Conservation (phyloP, 2,329 filamentous ascomycete genomes). For the Fusarium fujikuroi region DNA sequence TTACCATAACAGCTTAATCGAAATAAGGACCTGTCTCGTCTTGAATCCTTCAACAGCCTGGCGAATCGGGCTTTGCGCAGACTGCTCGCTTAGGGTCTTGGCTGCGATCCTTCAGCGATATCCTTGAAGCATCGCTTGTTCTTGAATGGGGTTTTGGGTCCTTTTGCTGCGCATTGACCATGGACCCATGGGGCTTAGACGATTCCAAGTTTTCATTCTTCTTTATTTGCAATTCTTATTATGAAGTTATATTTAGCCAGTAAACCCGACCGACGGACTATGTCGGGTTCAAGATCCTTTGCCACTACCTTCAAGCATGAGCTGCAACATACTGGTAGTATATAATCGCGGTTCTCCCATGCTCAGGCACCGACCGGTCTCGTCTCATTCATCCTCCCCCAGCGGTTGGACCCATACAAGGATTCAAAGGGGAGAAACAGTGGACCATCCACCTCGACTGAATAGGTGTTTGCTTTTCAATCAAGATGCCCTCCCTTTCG, state of each 20-base stretch:
- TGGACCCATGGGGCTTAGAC: not conserved
- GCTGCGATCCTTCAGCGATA: not conserved
- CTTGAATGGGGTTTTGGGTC: not conserved
- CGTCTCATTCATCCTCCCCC: rapidly evolving
- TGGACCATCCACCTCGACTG: no score
- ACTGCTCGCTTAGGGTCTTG: not conserved
- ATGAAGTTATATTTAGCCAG: not conserved
- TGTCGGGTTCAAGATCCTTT: no score
- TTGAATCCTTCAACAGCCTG: not conserved
- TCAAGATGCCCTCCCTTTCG: rapidly evolving
- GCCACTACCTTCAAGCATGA: no score
- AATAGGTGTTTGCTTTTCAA: not conserved
- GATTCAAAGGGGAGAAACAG: not conserved
- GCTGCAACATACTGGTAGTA: rapidly evolving
- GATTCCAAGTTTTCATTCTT: not conserved
- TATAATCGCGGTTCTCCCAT: not conserved
- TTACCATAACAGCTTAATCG: conserved; percentile 4
- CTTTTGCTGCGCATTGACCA: not conserved
- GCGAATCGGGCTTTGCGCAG: not conserved
- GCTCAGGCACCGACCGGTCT: no score
- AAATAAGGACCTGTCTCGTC: conserved; percentile 15
- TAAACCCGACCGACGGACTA: not conserved
- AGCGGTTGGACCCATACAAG: not conserved
- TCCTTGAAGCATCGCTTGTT: not conserved
- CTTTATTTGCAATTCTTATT: not conserved